Evolutionary conservation across 2,329 filamentous ascomycete genomes (phyloP), one percentile per base, ranked within the genome.

Genomic region (Myriosclerotinia curreyana): DNA sequence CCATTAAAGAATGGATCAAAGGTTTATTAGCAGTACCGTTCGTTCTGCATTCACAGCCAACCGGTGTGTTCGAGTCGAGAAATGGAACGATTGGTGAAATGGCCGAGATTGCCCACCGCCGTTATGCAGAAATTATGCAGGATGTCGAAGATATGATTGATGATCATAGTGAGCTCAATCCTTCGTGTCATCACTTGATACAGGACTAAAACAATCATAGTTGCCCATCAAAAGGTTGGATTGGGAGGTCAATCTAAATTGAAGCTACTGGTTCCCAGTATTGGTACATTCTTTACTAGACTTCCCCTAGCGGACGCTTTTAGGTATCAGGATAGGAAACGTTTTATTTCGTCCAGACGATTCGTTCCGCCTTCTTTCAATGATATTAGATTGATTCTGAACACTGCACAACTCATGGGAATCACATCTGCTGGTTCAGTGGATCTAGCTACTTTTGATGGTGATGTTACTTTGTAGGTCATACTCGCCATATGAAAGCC

Each of bases 341-440:
- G 95, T 8, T 90, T 88, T 76, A 99, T 99, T 72, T 96, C 92
- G 36, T 92, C 89, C 1, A 84, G 95, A 31, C 88, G 95, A 66
- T 98, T 97, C 74, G 95, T 99, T 2, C 90, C 94, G 0, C 95
- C 95, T 0, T 96, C 91, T 1, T 99, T 99, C 83, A 99, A 99
- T 78, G 95, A 99, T 75, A 87, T 99, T 65, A 87, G 95, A 2
- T 82, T 97, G 31, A 89, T 96, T 60, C 85, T 99, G 70, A 99
- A 99, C 78, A 95, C 95, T 48, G 93, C 95, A 22, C 95, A 99
- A 77, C 82, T 94, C 66, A 92, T 97, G 87, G 92, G 91, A 48
- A 85, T 98, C n/a, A 89, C 92, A 20, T 86, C 85, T 31, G 79
- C 81, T 52, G 88, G 89, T 28, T 83, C 86, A 5, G 82, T 97